phyloP scores from a whole-genome alignment of 768 basidiomycete species.

The Tricholoma sp. region DNA sequence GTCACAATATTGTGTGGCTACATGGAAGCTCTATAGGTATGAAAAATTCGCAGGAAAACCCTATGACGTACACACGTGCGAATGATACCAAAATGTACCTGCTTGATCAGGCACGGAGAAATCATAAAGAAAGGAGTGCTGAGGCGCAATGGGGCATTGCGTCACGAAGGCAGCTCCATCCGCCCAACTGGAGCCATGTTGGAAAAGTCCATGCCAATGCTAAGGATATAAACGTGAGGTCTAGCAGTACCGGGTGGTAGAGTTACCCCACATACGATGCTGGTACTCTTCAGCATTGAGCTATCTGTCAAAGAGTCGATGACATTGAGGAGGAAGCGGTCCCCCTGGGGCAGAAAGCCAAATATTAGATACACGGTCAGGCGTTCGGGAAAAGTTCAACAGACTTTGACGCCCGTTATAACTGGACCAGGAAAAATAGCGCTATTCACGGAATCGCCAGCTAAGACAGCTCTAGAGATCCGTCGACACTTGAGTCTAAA shows the following conservation, averaged over 20 bases:
- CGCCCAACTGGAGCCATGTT: constrained; percentile 35
- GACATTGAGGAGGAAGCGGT: neutral
- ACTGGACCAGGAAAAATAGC: neutral
- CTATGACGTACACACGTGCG: constrained; percentile 27
- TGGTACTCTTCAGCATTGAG: constrained; percentile 13
- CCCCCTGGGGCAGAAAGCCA: neutral
- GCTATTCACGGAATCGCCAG: neutral
- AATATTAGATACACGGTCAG: neutral
- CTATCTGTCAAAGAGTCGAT: constrained; percentile 19
- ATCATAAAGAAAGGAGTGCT: constrained; percentile 36
- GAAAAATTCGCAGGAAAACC: neutral
- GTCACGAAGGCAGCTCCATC: constrained; percentile 40
- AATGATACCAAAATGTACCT: constrained; percentile 37
- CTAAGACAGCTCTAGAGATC: neutral
- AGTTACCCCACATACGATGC: constrained; percentile 7
- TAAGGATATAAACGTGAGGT: neutral
- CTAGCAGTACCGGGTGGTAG: neutral
- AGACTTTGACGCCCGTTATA: neutral
- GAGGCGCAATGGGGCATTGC: constrained; percentile 43
- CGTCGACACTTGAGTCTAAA: neutral
- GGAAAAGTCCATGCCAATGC: constrained; percentile 47
- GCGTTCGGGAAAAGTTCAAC: neutral
- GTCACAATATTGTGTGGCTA: constrained; percentile 6
- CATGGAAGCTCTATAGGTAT: neutral
- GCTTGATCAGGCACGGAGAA: constrained; percentile 25